Conservation (phyloP, 2,329 filamentous ascomycete species). For the Aspergillus sp. region DNA sequence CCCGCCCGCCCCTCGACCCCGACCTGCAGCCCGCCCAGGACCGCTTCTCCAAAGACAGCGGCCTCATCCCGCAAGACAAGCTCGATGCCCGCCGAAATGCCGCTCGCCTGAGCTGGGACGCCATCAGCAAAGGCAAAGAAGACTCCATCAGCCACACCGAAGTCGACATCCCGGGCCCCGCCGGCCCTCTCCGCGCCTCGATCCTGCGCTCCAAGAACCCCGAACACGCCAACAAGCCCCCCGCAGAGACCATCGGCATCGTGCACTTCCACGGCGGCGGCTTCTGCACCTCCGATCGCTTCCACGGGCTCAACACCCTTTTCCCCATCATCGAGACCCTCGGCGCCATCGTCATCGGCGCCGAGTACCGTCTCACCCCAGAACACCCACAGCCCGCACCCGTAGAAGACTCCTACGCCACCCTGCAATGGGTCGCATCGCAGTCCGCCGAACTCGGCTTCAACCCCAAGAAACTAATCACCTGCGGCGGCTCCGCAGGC, state of each 20-base stretch:
- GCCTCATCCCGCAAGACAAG: neutral
- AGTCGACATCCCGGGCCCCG: slow-evolving; percentile 9
- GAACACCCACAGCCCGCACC: slow-evolving; percentile 64
- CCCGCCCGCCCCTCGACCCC: neutral
- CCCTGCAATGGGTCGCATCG: slow-evolving; percentile 59
- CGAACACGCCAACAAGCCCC: neutral
- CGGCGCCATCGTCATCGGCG: slow-evolving; percentile 60
- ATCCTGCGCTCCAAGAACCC: slow-evolving; percentile 6
- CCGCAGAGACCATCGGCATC: slow-evolving; percentile 47
- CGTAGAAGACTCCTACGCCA: slow-evolving; percentile 65
- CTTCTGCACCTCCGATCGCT: neutral
- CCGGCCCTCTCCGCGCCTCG: slow-evolving; percentile 6
- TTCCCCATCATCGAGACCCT: slow-evolving; percentile 40
- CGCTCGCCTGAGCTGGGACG: slow-evolving; percentile 1
- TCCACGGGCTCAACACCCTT: neutral
- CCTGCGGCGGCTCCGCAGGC: slow-evolving; percentile 66
- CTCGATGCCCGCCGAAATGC: neutral
- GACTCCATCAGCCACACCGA: slow-evolving; percentile 8
- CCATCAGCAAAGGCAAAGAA: slow-evolving; percentile 2
- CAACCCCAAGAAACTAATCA: slow-evolving; percentile 55
- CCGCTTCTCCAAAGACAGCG: neutral
- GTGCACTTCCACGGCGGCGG: slow-evolving; percentile 46
- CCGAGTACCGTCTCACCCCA: slow-evolving; percentile 69
- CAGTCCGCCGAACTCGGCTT: slow-evolving; percentile 59
- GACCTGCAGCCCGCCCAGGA: neutral